Percentiles rank a stretch among this genome's conserved stretches.
These are phyloP conservation scores for Amanita molliuscula DNA, from an alignment of 768 basidiomycete species.

Conservation along the genomic window DNA sequence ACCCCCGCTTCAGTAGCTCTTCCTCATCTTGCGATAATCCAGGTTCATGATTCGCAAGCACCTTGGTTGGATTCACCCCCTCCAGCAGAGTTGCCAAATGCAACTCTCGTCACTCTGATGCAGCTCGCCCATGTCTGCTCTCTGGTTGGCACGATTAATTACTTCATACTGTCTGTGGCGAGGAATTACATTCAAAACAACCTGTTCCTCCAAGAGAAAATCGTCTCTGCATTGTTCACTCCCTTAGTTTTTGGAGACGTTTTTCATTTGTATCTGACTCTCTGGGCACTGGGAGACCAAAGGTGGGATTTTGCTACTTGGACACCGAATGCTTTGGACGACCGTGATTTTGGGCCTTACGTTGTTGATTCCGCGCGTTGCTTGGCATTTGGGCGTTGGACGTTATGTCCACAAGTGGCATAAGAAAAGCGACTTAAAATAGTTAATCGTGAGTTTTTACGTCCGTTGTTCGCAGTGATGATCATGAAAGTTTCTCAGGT, in stretches of 20 bases:
- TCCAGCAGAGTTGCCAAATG: slow-evolving; percentile 40
- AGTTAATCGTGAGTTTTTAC: neutral
- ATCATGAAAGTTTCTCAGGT: neutral
- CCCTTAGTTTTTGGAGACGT: slow-evolving; percentile 66
- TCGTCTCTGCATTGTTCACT: slow-evolving; percentile 49
- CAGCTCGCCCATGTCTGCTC: slow-evolving; percentile 75
- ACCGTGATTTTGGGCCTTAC: slow-evolving; percentile 54
- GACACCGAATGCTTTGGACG: slow-evolving; percentile 62
- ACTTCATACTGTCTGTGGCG: slow-evolving; percentile 52
- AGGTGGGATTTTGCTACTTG: slow-evolving; percentile 52
- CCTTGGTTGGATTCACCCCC: slow-evolving; percentile 51
- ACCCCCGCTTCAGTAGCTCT: slow-evolving; percentile 1
- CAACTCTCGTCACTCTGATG: slow-evolving; percentile 58
- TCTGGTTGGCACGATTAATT: slow-evolving; percentile 60
- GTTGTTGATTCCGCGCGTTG: slow-evolving; percentile 56
- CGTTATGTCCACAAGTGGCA: slow-evolving; percentile 64
- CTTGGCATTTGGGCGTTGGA: slow-evolving; percentile 70
- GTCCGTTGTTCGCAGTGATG: neutral
- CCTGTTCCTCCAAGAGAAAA: slow-evolving; percentile 63
- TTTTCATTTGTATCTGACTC: slow-evolving; percentile 52
- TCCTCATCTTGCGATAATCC: slow-evolving; percentile 4
- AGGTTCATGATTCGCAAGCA: slow-evolving; percentile 70
- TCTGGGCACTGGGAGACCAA: slow-evolving; percentile 70
- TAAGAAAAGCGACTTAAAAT: slow-evolving; percentile 10
- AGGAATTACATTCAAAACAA: slow-evolving; percentile 49